Evolutionary conservation across 805 yeast genomes (phyloP), one percentile per base, ranked within the genome.

Genomic region (Scheffersomyces coipomensis): DNA sequence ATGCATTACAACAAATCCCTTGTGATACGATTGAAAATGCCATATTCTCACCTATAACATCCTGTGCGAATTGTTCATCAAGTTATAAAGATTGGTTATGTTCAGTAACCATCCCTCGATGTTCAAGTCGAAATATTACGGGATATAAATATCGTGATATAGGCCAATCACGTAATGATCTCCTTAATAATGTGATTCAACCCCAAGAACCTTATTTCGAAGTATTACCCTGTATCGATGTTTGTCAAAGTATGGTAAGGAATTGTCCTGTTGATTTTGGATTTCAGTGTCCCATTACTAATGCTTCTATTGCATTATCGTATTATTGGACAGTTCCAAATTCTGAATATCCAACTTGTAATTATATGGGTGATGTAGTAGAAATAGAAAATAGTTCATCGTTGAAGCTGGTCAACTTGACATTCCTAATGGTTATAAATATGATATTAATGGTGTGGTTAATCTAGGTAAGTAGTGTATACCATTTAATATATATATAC

Each of bases 41-140:
- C 2, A 53, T 79, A 5, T 91, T 75, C 59, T 87, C 97, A 1
- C 88, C 95, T 8, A 53, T 91, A 18, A 59, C 79, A 27, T 71
- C 83, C 0, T 91, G 99, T 54, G 71, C 67, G 11, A 81, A 87
- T 52, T 91, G 99, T 57, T 72, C 74, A 1, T 47, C 57, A 2
- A 73, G 90, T 1, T 91, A 91, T 58, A 80, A 78, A 51, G 73
- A 82, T 51, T 91, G 99, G 99, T 71, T 93, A 15, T 91, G 99
- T 62, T 73, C 95, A 0, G 88, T 88, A 3, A 71, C 88, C 0
- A 86, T 91, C 5, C 98, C 98, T 0, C 68, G 97, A 22, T 91
- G 99, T 52, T 71, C 87, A 1, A 80, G 84, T 11, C 46, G 56
- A 11, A 55, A 75, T 5, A 44, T 63, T 7, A 49, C 71, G 0